Conservation (phyloP, 495 filamentous ascomycete genomes). For the Wilcoxina mikolae region DNA sequence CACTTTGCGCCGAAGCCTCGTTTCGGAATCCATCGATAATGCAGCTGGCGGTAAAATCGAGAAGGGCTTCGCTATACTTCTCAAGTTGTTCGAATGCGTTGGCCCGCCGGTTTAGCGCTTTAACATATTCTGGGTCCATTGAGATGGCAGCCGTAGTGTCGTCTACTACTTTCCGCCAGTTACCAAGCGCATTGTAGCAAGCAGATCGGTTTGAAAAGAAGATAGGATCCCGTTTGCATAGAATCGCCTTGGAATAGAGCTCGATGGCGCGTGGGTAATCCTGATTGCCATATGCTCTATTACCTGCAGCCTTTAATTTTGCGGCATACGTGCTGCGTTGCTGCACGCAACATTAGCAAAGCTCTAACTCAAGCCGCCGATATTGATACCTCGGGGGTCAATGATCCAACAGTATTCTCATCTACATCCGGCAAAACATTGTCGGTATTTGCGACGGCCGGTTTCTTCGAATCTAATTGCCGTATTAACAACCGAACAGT, state of each 20-base stretch:
- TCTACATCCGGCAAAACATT: conserved; percentile 78
- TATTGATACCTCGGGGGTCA: conserved; percentile 49
- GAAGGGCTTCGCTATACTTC: conserved; percentile 81
- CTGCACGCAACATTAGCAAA: conserved; percentile 28
- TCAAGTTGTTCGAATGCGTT: conserved; percentile 89
- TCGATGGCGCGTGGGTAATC: conserved; percentile 84
- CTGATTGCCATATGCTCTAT: conserved; percentile 88
- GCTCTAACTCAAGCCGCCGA: neutral
- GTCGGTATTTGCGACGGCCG: conserved; percentile 44
- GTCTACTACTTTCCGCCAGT: conserved; percentile 94
- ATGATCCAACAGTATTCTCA: conserved; percentile 52
- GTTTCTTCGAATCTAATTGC: conserved; percentile 3
- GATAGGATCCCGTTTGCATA: conserved; percentile 93
- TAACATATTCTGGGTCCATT: conserved; percentile 89
- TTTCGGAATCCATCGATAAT: conserved; percentile 96
- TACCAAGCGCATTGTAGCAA: conserved; percentile 79
- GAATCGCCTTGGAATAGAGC: conserved; percentile 83
- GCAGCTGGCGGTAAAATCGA: conserved; percentile 96
- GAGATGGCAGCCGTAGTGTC: conserved; percentile 89
- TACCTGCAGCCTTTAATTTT: conserved; percentile 87
- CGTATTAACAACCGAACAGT: neutral
- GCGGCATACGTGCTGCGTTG: conserved; percentile 68
- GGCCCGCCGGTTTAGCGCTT: conserved; percentile 88
- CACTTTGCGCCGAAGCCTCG: conserved; percentile 68
- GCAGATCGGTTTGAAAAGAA: conserved; percentile 98